Conservation (phyloP, 2,329 filamentous ascomycete genomes). For the Cryphonectria radicalis region DNA sequence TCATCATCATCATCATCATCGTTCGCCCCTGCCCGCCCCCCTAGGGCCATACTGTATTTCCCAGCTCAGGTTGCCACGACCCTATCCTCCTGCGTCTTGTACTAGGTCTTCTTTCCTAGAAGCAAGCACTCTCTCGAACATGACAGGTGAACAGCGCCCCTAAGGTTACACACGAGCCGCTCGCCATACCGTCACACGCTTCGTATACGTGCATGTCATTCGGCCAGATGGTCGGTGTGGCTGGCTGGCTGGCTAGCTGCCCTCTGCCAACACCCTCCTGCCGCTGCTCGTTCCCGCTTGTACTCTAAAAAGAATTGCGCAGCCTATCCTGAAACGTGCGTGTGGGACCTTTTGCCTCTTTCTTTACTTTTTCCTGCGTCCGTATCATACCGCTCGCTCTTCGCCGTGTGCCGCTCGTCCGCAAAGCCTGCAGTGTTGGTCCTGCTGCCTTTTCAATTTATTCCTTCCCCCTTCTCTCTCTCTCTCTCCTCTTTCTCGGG, state of each 20-base stretch:
- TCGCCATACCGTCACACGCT: conserved; percentile 12
- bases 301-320: not conserved
- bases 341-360: conserved; percentile 7
- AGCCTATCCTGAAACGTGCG: conserved; percentile 19
- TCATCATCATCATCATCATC: not conserved
- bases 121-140: not conserved
- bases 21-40: not conserved
- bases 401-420: not conserved
- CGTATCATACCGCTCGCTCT: conserved; percentile 20
- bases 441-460: not conserved
- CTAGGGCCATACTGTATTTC: not conserved
- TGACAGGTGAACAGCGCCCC: not conserved
- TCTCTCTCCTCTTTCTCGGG: no score
- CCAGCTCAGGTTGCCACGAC: not conserved
- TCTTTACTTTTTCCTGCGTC: conserved; percentile 4
- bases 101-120: not conserved
- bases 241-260: conserved; percentile 21
- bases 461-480: no score
- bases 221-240: conserved; percentile 24
- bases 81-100: not conserved
- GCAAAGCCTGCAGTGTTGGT: not conserved
- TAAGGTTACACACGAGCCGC: conserved; percentile 13
- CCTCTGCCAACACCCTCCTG: conserved; percentile 18
- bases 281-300: conserved; percentile 12
- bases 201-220: conserved; percentile 23